These are phyloP conservation scores for Coffea eugenioides DNA, from an alignment of 257 asterid species.

Conservation along the genomic window DNA sequence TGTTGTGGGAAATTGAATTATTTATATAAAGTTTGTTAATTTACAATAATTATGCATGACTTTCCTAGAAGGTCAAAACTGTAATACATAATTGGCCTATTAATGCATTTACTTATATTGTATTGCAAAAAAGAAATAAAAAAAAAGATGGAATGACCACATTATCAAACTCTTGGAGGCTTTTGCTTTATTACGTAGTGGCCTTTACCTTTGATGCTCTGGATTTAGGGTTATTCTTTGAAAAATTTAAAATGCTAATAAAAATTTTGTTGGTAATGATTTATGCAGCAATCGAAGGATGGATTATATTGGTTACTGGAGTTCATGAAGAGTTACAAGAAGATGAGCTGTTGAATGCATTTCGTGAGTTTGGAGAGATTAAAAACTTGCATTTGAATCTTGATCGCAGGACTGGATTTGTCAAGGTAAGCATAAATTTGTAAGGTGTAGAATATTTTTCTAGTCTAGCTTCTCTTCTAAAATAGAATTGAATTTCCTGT, in stretches of 20 bases:
- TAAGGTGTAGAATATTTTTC: no score
- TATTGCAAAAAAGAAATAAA: not conserved
- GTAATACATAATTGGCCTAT: not conserved
- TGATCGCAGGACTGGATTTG: slow-evolving; percentile 97
- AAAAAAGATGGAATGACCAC: not conserved
- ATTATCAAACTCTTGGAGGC: not conserved
- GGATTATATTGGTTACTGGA: slow-evolving; percentile 95
- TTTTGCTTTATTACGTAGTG: not conserved
- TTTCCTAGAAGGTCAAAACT: not conserved
- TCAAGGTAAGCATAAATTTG: slow-evolving; percentile 54
- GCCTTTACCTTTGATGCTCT: not conserved
- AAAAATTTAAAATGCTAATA: not conserved
- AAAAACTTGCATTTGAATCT: slow-evolving; percentile 93
- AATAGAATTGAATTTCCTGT: not conserved
- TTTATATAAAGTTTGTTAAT: not conserved
- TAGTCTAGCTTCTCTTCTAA: not conserved
- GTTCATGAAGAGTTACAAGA: slow-evolving; percentile 98
- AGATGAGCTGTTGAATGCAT: slow-evolving; percentile 74
- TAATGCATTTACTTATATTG: not conserved
- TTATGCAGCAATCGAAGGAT: slow-evolving; percentile 94
- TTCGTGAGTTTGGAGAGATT: slow-evolving; percentile 92
- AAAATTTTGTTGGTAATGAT: slow-evolving; percentile 26
- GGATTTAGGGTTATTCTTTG: not conserved
- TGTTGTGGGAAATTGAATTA: not conserved
- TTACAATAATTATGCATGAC: not conserved